Evolutionary conservation across 75 land plant species (phyloP).

Genomic region (Sequoia sempervirens): DNA sequence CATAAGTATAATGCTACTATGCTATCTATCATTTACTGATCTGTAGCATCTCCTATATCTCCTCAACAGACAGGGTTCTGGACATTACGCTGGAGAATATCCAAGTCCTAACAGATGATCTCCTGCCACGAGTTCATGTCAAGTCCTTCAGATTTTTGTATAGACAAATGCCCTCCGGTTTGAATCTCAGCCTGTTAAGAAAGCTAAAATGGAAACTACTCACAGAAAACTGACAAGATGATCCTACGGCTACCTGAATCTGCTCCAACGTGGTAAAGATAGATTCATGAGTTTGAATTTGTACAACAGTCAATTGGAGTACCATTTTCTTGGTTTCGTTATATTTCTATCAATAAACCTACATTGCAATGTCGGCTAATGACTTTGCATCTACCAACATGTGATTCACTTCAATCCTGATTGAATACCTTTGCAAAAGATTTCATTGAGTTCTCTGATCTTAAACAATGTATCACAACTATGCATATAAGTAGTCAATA

Average conservation of each 20-base stretch:
- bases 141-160: background rate
- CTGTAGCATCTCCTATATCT: background rate
- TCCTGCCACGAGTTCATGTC: background rate
- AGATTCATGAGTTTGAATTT: background rate
- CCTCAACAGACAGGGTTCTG: background rate
- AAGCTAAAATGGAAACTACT: background rate
- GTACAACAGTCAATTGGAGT: background rate
- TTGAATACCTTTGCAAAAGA: background rate
- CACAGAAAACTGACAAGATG: background rate
- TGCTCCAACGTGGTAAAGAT: background rate
- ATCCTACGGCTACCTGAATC: background rate
- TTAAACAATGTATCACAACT: background rate
- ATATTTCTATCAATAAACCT: background rate
- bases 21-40: background rate
- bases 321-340: background rate
- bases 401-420: background rate
- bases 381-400: background rate
- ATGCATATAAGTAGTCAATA: background rate
- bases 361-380: background rate
- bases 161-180: background rate
- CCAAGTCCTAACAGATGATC: background rate
- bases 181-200: background rate
- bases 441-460: background rate
- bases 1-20: too few relatives aligned
- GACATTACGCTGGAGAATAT: background rate